Evolutionary conservation across 179 eudicot genomes (phyloP), one percentile per base, ranked within the genome.

Genomic region (Heliamphora pulchella): DNA sequence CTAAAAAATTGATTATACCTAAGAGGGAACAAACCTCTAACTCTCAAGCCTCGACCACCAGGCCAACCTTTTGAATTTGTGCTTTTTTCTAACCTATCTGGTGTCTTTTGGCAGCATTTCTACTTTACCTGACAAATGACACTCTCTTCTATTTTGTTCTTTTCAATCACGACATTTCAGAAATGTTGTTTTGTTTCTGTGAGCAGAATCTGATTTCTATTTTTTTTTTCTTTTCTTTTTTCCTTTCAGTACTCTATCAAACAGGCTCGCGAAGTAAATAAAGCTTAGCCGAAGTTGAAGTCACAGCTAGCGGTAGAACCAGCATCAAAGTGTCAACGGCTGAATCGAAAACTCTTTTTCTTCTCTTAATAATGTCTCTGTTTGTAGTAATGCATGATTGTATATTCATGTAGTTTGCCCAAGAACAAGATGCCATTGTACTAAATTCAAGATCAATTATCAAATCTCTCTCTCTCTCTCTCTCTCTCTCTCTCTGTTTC

Each of bases 271-370:
- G 77, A 62, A 72, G 51, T 47, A 41, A 4, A 4, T 4, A 43
- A 59, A 50, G 20, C 39, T 62, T n/a, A 15, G 31, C 3, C 22
- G 5, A 63, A 44, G 55, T 41, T 80, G 43, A 80, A 75, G 81
- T 51, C 74, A 59, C 71, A 46, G 48, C 44, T 44, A 41, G 44
- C 9, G 43, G 31, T 17, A n/a, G 8, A 6, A 5, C 17, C 71
- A 61, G 67, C 18, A 57, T 43, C 44, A 63, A 41, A 51, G 15
- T 22, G 43, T 43, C 55, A 46, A 44, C 14, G 17, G 54, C n/a
- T 41, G 50, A 55, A 57, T 57, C 41, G 11, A 5, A 79, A 55
- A 17, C 48, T 18, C 15, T 67, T 48, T 39, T 48, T 67, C 43
- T 59, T 6, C 9, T 55, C 59, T 11, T 55, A 55, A 10, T 55